phyloP scores from a whole-genome alignment of 192 early-diverging fungal genomes.

The Obelidium mucronatum region DNA sequence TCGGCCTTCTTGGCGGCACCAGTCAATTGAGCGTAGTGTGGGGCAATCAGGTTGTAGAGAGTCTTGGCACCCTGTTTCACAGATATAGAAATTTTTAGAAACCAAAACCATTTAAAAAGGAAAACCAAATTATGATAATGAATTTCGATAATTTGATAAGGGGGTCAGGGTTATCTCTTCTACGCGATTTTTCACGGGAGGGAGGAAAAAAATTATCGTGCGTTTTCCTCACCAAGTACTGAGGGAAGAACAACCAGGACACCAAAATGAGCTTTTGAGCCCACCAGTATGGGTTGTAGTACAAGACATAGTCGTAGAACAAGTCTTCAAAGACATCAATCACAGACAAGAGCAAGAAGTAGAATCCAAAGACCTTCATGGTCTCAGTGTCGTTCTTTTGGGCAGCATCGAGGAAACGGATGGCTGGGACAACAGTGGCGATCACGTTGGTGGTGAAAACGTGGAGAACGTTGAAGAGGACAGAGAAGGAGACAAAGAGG shows the following conservation, averaged over 20 bases:
- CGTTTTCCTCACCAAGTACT: slow-evolving; percentile 48
- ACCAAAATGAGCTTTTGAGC: slow-evolving; percentile 44
- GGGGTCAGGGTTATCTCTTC: too few species aligned
- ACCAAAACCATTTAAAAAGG: too few species aligned
- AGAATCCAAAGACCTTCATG: slow-evolving; percentile 48
- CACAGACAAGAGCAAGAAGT: slow-evolving; percentile 40
- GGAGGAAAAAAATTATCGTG: not conserved
- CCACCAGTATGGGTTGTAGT: slow-evolving; percentile 53
- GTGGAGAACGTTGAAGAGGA: slow-evolving; percentile 54
- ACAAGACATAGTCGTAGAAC: slow-evolving; percentile 33
- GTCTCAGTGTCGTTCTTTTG: slow-evolving; percentile 40
- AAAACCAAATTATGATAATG: too few species aligned
- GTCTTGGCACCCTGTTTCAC: slow-evolving; percentile 47
- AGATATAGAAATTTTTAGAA: too few species aligned
- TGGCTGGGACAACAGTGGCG: slow-evolving; percentile 47
- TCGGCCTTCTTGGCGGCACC: slow-evolving; percentile 22
- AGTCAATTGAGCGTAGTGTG: slow-evolving; percentile 36
- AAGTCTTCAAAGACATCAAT: slow-evolving; percentile 43
- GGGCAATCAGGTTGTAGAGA: slow-evolving; percentile 40
- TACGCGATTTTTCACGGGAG: not conserved
- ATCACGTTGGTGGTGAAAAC: slow-evolving; percentile 47
- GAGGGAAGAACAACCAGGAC: slow-evolving; percentile 45
- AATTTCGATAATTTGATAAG: too few species aligned
- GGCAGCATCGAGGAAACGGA: slow-evolving; percentile 45
- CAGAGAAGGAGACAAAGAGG: slow-evolving; percentile 50